These are phyloP conservation scores for Ustilago bromivora DNA, from an alignment of 1,284 basidiomycete genomes.

Conservation along the genomic window DNA sequence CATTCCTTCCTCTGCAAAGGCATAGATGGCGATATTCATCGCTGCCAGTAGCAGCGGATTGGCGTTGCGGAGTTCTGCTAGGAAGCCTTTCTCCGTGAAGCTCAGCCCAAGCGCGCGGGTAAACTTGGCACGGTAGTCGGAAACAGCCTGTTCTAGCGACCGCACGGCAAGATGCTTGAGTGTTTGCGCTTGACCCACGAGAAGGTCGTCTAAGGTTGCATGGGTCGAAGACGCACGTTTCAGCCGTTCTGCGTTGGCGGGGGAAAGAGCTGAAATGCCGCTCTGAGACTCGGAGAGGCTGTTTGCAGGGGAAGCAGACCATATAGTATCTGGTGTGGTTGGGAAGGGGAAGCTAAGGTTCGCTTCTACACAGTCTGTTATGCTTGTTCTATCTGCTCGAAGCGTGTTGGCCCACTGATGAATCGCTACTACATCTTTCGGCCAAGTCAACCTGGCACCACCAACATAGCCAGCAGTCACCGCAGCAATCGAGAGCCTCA, in stretches of 20 bases:
- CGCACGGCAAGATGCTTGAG: conserved; percentile 38
- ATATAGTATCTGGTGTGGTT: conserved; percentile 33
- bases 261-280: conserved; percentile 14
- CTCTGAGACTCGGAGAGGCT: conserved; percentile 22
- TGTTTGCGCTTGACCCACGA: conserved; percentile 43
- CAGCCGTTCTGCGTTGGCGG: conserved; percentile 38
- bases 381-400: conserved; percentile 32
- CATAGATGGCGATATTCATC: conserved; percentile 46
- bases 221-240: conserved; percentile 25
- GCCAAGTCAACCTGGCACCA: conserved; percentile 39
- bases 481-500: conserved; percentile 39
- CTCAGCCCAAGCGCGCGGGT: conserved; percentile 26
- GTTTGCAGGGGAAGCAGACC: conserved; percentile 26
- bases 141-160: conserved; percentile 34
- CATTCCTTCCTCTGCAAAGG: conserved; percentile 44
- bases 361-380: conserved; percentile 38
- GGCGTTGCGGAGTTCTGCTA: conserved; percentile 23
- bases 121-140: conserved; percentile 32
- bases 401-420: conserved; percentile 46
- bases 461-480: conserved; percentile 46
- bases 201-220: conserved; percentile 40
- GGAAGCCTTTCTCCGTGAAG: conserved; percentile 40
- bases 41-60: conserved; percentile 39
- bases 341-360: conserved; percentile 34
- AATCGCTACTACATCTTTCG: conserved; percentile 42